Evolutionary conservation across 179 eudicot species (phyloP).

Genomic region (Beta macrorhiza): DNA sequence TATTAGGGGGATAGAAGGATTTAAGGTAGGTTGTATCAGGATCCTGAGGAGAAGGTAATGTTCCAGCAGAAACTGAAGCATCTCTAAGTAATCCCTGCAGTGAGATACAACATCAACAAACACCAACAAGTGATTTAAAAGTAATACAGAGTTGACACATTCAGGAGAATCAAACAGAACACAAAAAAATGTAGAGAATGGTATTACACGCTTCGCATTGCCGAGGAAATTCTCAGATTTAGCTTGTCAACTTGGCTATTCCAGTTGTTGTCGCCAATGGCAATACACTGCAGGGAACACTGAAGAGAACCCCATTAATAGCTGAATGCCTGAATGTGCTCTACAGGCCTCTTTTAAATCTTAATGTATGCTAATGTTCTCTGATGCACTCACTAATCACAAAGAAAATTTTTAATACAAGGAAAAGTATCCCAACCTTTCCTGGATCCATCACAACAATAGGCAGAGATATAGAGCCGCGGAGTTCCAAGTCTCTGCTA

Average conservation of each 20-base stretch:
- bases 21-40: too few species aligned
- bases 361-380: too few species aligned
- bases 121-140: neutral
- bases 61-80: constrained; percentile 43
- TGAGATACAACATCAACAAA: constrained; percentile 6
- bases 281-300: constrained; percentile 42
- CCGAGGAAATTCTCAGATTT: constrained; percentile 46
- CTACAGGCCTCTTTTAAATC: neutral
- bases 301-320: constrained; percentile 6
- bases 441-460: constrained; percentile 52
- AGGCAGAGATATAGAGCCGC: constrained; percentile 50
- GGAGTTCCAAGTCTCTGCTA: constrained; percentile 35
- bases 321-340: neutral
- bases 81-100: constrained; percentile 48
- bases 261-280: constrained; percentile 46
- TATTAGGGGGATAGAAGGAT: too few species aligned
- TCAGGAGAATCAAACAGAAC: neutral
- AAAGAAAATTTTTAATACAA: neutral
- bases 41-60: constrained; percentile 30
- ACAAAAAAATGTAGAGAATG: neutral
- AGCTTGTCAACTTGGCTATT: constrained; percentile 37
- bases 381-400: too few species aligned
- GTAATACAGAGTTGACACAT: neutral
- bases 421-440: constrained; percentile 44
- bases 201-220: constrained; percentile 37